A percentile compares a stretch with the other conserved stretches of the same genome.
These are phyloP conservation scores for Teratosphaeria nubilosa DNA, from an alignment of 2,329 filamentous ascomycete species.

Conservation along the genomic window DNA sequence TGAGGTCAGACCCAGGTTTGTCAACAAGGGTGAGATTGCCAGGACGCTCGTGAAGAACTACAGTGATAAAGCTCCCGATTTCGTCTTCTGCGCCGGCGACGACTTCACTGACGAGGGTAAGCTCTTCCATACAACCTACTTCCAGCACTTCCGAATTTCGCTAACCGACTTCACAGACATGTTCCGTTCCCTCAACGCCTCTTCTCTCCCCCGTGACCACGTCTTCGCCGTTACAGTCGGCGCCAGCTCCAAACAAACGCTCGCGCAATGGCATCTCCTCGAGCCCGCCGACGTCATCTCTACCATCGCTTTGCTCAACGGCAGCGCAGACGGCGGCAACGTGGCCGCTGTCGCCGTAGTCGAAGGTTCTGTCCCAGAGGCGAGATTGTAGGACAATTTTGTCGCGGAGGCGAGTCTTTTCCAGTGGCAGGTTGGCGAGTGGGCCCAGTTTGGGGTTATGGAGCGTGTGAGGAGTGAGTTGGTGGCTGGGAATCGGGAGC, in stretches of 20 bases:
- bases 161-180: constrained; percentile 42
- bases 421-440: not conserved
- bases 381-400: constrained; percentile 2
- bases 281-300: constrained; percentile 78
- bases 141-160: constrained; percentile 7
- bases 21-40: constrained; percentile 96
- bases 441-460: not conserved
- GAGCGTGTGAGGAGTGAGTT: not conserved
- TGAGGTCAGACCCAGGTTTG: constrained; percentile 89
- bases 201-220: constrained; percentile 50
- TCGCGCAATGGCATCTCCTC: constrained; percentile 80
- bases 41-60: constrained; percentile 72
- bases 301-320: constrained; percentile 25
- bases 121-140: not conserved
- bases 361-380: constrained; percentile 9
- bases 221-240: constrained; percentile 90
- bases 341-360: constrained; percentile 21
- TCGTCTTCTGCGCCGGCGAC: constrained; percentile 84
- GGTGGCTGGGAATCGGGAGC: not conserved
- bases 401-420: not conserved
- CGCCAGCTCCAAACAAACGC: constrained; percentile 80
- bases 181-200: constrained; percentile 67
- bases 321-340: constrained; percentile 20
- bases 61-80: constrained; percentile 57
- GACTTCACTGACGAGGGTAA: constrained; percentile 95